These are phyloP conservation scores for Coix lacrymajobi DNA, from an alignment of 176 grass and related monocot genomes.

Conservation along the genomic window DNA sequence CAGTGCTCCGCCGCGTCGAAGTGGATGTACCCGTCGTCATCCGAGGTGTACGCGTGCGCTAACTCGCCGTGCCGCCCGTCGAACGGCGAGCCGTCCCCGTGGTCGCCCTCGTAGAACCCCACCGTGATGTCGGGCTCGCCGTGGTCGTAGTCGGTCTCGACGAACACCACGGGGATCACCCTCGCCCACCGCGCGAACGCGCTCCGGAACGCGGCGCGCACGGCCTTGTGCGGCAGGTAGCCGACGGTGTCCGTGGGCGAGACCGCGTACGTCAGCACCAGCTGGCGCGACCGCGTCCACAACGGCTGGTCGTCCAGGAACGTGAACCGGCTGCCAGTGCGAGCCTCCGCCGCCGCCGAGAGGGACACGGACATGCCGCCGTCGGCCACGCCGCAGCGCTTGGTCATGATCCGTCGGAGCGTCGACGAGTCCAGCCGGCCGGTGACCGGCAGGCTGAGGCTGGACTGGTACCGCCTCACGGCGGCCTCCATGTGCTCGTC, in stretches of 20 bases:
- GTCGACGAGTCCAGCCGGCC: conserved; percentile 57
- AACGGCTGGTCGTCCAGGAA: conserved; percentile 50
- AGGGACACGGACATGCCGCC: not conserved
- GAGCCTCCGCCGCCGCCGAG: not conserved
- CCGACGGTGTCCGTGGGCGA: conserved; percentile 33
- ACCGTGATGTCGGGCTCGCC: not conserved
- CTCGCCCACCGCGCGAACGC: conserved; percentile 64
- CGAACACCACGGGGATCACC: conserved; percentile 33
- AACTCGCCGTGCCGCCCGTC: not conserved
- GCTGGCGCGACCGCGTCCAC: conserved; percentile 35
- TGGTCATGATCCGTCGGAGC: conserved; percentile 44
- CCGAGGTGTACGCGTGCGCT: not conserved
- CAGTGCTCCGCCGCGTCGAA: not conserved
- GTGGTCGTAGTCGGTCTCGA: not conserved
- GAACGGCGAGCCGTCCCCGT: not conserved
- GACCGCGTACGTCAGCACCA: conserved; percentile 55
- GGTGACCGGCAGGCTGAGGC: conserved; percentile 51
- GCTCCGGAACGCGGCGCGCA: conserved; percentile 45
- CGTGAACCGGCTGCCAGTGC: conserved; percentile 28
- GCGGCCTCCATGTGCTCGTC: conserved; percentile 57
- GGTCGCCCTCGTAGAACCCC: not conserved
- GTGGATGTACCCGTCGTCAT: not conserved
- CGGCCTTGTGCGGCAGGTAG: conserved; percentile 29
- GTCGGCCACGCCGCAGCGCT: conserved; percentile 56
- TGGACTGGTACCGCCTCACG: conserved; percentile 55